Conservation (phyloP, 2,329 filamentous ascomycete species). For the Aphanocladium album region DNA sequence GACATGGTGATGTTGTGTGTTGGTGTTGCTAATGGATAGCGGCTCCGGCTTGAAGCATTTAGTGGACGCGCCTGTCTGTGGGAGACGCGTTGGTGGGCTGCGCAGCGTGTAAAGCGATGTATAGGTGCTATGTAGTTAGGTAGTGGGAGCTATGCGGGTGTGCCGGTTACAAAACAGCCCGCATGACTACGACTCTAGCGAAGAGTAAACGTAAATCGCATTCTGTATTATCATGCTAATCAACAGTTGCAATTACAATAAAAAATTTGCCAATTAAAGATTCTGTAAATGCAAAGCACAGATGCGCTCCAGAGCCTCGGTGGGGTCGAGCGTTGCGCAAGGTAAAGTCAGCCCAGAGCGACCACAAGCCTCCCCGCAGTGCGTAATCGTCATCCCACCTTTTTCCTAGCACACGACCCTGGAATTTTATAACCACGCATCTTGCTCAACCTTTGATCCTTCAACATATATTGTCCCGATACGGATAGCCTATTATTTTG, state of each 20-base stretch:
- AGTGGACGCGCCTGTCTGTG: not conserved
- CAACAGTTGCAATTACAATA: no score
- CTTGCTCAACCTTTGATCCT: not conserved
- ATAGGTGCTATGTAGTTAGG: no score
- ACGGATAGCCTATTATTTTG: not conserved
- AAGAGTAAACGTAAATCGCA: no score
- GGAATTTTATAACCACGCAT: not conserved
- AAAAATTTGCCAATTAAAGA: not conserved
- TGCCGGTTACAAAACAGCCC: not conserved
- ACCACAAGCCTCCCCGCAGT: slow-evolving; percentile 1
- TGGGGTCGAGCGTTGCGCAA: not conserved
- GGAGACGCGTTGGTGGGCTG: not conserved
- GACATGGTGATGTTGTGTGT: slow-evolving; percentile 23
- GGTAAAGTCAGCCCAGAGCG: not conserved
- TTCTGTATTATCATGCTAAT: no score
- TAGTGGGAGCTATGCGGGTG: no score
- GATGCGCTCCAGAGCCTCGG: not conserved
- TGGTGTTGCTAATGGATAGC: not conserved
- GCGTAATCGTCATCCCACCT: slow-evolving; percentile 1
- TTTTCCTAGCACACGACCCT: not conserved
- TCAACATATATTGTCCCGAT: not conserved
- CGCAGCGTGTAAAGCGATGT: not conserved
- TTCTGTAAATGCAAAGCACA: not conserved
- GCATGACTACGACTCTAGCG: not conserved
- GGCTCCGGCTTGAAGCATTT: not conserved